Evolutionary conservation across 805 yeast species (phyloP).

Genomic region (Myxozyma vanderwaltii): DNA sequence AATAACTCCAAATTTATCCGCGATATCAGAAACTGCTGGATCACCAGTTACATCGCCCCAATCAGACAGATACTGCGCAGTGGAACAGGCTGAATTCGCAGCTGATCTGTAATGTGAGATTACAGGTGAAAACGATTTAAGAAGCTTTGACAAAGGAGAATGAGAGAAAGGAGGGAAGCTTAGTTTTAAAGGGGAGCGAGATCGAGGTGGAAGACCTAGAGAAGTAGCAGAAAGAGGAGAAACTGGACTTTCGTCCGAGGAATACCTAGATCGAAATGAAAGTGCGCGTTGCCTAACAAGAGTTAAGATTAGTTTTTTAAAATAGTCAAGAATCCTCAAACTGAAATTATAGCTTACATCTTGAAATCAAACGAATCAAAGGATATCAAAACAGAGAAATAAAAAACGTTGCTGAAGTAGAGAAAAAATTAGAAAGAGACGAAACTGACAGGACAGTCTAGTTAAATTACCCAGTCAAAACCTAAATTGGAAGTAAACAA

Average conservation of each 20-base stretch:
- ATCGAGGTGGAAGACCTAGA: conserved; percentile 2
- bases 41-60: conserved; percentile 91
- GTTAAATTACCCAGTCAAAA: background rate
- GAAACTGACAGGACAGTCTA: background rate
- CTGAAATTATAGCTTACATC: too few relatives aligned
- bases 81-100: conserved; percentile 9
- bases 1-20: conserved; percentile 83
- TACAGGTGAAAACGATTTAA: conserved; percentile 18
- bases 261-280: conserved; percentile 18
- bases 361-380: too few relatives aligned
- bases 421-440: background rate
- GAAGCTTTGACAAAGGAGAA: conserved; percentile 16
- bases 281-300: conserved; percentile 25
- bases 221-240: conserved; percentile 13
- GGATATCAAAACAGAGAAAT: too few relatives aligned
- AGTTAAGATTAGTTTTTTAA: too few relatives aligned
- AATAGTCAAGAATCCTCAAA: too few relatives aligned
- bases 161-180: background rate
- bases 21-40: conserved; percentile 73
- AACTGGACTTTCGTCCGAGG: conserved; percentile 11
- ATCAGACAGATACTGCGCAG: conserved; percentile 46
- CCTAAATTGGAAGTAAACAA: conserved; percentile 1
- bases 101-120: conserved; percentile 11
- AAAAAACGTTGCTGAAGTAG: too few relatives aligned
- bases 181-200: conserved; percentile 21